Evolutionary conservation across 768 basidiomycete species (phyloP).

Genomic region (Leucogyrophana mollusca): DNA sequence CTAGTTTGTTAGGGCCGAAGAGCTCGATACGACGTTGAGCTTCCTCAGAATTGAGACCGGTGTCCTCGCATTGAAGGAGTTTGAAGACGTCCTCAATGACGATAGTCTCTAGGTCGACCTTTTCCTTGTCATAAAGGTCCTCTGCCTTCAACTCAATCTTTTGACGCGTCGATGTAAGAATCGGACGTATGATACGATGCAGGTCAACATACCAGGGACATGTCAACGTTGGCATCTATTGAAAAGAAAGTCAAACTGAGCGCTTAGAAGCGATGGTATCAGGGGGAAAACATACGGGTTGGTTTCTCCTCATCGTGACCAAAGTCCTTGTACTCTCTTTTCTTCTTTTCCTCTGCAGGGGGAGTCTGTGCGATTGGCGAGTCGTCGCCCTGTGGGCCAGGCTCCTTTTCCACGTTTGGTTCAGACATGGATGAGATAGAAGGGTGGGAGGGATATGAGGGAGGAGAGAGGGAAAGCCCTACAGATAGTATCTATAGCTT

Average conservation of each 20-base stretch:
- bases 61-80: conserved; percentile 86
- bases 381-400: conserved; percentile 54
- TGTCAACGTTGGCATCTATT: conserved; percentile 85
- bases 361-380: conserved; percentile 29
- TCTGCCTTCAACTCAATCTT: conserved; percentile 88
- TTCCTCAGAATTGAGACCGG: conserved; percentile 75
- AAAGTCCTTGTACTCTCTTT: conserved; percentile 88
- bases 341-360: conserved; percentile 41
- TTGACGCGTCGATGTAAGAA: neutral
- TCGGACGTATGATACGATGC: conserved; percentile 1
- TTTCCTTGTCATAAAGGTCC: conserved; percentile 97
- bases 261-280: neutral
- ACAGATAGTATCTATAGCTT: conserved; percentile 26
- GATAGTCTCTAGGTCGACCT: conserved; percentile 97
- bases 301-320: conserved; percentile 68
- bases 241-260: conserved; percentile 4
- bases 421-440: conserved; percentile 24
- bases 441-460: conserved; percentile 1
- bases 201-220: conserved; percentile 59
- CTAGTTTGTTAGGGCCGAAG: conserved; percentile 96
- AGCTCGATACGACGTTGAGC: conserved; percentile 82
- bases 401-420: conserved; percentile 62
- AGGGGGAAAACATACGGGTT: conserved; percentile 50
- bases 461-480: conserved; percentile 17
- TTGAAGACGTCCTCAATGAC: conserved; percentile 97